Evolutionary conservation across 2,329 filamentous ascomycete species (phyloP).

Genomic region (Aspergillus persii): DNA sequence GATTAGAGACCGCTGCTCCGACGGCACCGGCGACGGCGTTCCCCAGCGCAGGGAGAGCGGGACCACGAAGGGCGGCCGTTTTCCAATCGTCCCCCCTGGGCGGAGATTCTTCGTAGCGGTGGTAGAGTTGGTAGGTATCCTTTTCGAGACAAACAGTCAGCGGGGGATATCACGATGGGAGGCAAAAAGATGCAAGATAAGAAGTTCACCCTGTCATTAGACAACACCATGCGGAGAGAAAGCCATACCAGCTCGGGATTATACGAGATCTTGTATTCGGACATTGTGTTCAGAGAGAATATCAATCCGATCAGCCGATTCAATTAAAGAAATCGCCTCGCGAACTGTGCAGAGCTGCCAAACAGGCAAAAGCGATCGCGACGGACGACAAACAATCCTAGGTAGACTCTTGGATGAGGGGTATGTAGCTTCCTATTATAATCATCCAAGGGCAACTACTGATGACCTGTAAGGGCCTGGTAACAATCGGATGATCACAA

Average conservation of each 20-base stretch:
- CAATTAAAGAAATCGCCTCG: background rate
- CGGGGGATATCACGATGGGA: background rate
- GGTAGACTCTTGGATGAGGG: background rate
- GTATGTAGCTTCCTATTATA: background rate
- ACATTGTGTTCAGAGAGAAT: slow-evolving; percentile 1
- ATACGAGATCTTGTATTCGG: slow-evolving; percentile 11
- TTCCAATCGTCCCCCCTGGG: slow-evolving; percentile 32
- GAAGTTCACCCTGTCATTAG: background rate
- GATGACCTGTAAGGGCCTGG: background rate
- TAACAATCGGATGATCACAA: background rate
- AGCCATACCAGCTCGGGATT: slow-evolving; percentile 11
- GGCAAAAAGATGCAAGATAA: background rate
- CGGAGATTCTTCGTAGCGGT: slow-evolving; percentile 36
- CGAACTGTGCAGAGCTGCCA: background rate
- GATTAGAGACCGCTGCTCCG: slow-evolving; percentile 75
- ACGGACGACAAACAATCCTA: background rate
- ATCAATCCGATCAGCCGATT: background rate
- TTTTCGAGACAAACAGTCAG: slow-evolving; percentile 7
- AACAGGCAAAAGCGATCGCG: background rate
- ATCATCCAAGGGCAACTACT: background rate
- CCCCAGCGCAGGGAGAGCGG: slow-evolving; percentile 68
- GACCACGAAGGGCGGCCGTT: slow-evolving; percentile 33
- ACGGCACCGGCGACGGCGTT: slow-evolving; percentile 78
- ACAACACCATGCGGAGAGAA: background rate
- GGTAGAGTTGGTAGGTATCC: slow-evolving; percentile 47